Conservation (phyloP, 2,329 filamentous ascomycete species). For the Talaromyces sp. region DNA sequence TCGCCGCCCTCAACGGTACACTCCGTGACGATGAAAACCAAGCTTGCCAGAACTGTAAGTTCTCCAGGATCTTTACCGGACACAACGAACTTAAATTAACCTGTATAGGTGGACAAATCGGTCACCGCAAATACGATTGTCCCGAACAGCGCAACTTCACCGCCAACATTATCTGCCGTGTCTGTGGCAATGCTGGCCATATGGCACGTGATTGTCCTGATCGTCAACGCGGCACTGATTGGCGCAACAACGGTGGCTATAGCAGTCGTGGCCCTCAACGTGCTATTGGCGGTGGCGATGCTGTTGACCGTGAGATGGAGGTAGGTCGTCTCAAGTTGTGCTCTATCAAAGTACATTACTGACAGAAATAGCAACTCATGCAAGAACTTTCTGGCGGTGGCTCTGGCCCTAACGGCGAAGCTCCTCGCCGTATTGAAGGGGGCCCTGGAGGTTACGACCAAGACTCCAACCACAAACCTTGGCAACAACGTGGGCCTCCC, state of each 20-base stretch:
- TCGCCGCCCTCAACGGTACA: slow-evolving; percentile 96
- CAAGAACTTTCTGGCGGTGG: slow-evolving; percentile 88
- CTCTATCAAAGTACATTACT: slow-evolving; percentile 34
- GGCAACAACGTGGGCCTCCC: slow-evolving; percentile 75
- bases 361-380: slow-evolving; percentile 77
- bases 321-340: slow-evolving; percentile 51
- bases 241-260: slow-evolving; percentile 71
- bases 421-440: slow-evolving; percentile 80
- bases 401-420: slow-evolving; percentile 53
- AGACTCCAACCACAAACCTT: slow-evolving; percentile 67
- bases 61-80: not conserved
- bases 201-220: slow-evolving; percentile 99
- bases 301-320: slow-evolving; percentile 91
- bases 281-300: slow-evolving; percentile 74
- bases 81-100: slow-evolving; percentile 21
- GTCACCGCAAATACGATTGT: slow-evolving; percentile 97
- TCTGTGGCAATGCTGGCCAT: slow-evolving; percentile 95
- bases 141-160: slow-evolving; percentile 97
- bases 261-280: slow-evolving; percentile 49
- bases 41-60: slow-evolving; percentile 89
- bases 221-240: slow-evolving; percentile 82
- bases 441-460: slow-evolving; percentile 65
- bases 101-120: slow-evolving; percentile 76
- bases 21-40: slow-evolving; percentile 99
- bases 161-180: slow-evolving; percentile 97